These are phyloP conservation scores for Selenicereus undatus DNA, from an alignment of 148 eudicot genomes.

Conservation along the genomic window DNA sequence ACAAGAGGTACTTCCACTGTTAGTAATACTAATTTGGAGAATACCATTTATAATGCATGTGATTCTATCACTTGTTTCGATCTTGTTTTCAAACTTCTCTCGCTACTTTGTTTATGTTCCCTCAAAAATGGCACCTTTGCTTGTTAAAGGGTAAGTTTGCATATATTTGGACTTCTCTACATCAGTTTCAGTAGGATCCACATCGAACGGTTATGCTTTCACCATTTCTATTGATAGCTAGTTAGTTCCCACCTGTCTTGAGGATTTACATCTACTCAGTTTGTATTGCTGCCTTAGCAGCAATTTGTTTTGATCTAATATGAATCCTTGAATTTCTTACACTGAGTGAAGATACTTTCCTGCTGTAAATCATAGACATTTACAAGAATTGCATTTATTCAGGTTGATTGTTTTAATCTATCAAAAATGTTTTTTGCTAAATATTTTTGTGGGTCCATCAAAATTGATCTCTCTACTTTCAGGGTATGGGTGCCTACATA, in stretches of 20 bases:
- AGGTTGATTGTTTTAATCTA: no score
- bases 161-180: not conserved
- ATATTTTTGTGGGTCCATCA: not conserved
- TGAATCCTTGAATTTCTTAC: not conserved
- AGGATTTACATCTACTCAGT: not conserved
- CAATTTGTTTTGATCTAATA: not conserved
- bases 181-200: not conserved
- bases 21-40: not conserved
- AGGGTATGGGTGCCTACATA: not conserved
- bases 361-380: not conserved
- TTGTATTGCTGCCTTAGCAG: not conserved
- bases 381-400: not conserved
- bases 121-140: not conserved
- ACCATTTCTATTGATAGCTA: not conserved
- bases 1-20: conserved; percentile 33
- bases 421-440: not conserved
- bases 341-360: not conserved
- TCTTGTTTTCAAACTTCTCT: not conserved
- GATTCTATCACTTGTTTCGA: not conserved
- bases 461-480: not conserved
- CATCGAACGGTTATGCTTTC: not conserved
- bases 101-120: not conserved
- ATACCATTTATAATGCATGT: not conserved
- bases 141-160: not conserved
- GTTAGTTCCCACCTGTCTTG: not conserved